Evolutionary conservation across 345 rosid species (phyloP), one percentile per base, ranked within the genome.

Genomic region (Gossypium arboreum): DNA sequence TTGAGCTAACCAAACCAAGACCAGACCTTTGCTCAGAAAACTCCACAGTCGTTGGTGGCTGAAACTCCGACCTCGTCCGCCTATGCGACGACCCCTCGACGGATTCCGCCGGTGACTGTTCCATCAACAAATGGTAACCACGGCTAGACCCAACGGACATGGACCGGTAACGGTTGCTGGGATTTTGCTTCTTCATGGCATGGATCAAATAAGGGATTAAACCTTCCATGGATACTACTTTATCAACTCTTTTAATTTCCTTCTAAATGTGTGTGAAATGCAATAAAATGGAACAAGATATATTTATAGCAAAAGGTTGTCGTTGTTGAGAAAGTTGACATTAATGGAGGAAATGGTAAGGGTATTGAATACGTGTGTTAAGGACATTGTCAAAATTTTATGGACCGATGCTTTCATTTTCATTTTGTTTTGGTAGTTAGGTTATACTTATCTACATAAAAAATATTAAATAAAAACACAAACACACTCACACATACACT

Each of bases 161-260:
- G 0, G 85, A 82, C 51, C 82, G 60, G 76, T 75, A 78, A 18
- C 0, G 48, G 59, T 74, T 66, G 34, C 68, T 34, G 50, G 74
- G 84, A 9, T 80, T 80, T 7, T 82, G 76, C 71, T 80, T 80
- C 79, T 76, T 85, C 61, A 89, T 68, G 34, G 85, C 90, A 62
- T 79, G 90, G 45, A 90, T 60, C 22, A 90, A 55, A 62, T 56
- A 90, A 10, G 97, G 95, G 73, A 90, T 90, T 48, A 90, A 77
- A n/a, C 97, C 97, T 75, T 92, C 97, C 97, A 89, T 89, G 12
- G 15, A 56, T 67, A 84, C 85, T 45, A 2, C 50, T 73, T 62
- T 17, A 3, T 45, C 24, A 1, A 59, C 8, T 76, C 18, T 29
- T 50, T 61, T 45, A 45, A 10, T 45, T 34, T 16, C n/a, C 16